Evolutionary conservation across 805 yeast genomes (phyloP), one percentile per base, ranked within the genome.

Genomic region (Candida succiphila): DNA sequence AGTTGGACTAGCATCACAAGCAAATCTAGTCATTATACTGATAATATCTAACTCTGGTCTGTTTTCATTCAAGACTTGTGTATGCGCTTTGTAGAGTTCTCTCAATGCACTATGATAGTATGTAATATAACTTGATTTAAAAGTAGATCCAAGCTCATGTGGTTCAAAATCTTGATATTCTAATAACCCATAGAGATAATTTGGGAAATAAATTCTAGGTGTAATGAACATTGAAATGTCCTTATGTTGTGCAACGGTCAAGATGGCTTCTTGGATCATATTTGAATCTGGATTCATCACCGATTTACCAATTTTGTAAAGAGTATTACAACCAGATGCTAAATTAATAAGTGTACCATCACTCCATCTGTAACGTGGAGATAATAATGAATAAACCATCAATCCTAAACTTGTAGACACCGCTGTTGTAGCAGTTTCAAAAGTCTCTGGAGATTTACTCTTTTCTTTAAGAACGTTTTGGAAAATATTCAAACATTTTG

Each of bases 291-390:
- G n/a, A 5, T 14, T 7, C 5, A 25, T 18, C 12, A 22, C 23
- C 3, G 23, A 13, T 25, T 36, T 36, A 7, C 33, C 17, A 15
- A 9, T 4, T 18, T 26, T 31, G 21, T 28, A 30, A 10, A 43
- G 29, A 17, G 22, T 31, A 23, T 32, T 30, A 17, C 34, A 17
- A 20, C 42, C 44, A 20, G 39, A 32, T 10, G 44, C 41, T 13
- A 41, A 25, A 26, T 29, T 31, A 14, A 44, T 34, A 25, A 41
- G 43, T 10, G 36, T 32, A 12, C 33, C 30, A 12, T 41, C 39
- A 4, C 44, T 31, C 9, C 46, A 35, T 19, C 34, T 39, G 31
- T 38, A 37, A 29, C 32, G 29, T 23, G 52, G 52, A 21, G 42
- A 36, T 17, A 29, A 37, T 4, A 39, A 25, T 12, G 30, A 32